Evolutionary conservation across 495 filamentous ascomycete genomes (phyloP), one percentile per base, ranked within the genome.

Genomic region (Hypoxylon crocopeplum): DNA sequence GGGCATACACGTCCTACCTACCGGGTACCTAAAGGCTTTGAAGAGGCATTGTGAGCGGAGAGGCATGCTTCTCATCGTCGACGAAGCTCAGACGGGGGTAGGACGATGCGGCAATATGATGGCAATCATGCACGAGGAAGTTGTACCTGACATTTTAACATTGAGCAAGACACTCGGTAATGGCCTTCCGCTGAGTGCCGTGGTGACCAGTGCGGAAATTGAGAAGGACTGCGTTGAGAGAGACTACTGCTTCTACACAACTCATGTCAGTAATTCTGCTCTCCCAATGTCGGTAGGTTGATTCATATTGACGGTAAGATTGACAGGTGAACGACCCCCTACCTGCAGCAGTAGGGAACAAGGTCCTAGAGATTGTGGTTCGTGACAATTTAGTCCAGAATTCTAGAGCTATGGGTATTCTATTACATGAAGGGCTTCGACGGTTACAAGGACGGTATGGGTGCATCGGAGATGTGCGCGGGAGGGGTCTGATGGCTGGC

Each of bases 381-480:
- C 75, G 81, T 0, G 83, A 85, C 48, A 56, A 72, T 22, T 48
- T 84, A 22, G 76, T 77, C 16, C 36, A 71, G 20, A 69, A 69
- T 5, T 69, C 82, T 1, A 32, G 65, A 1, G 67, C 67, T 33
- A 70, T 72, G 1, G 82, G 82, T 6, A 66, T 56, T 2, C 62
- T 75, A 15, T 66, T 84, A 0, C 74, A 74, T 11, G 66, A 63
- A 2, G 77, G 79, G 1, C 71, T 84, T 2, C 34, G 62, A n/a
- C 59, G 57, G 17, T 61, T 85, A 2, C 64, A 78, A 41, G 21
- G 61, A 22, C 77, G 77, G 39, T 82, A 82, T 57, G 75, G 75
- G 32, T 84, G 79, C 52, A 83, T 85, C 44, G 81, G 82, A 5
- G 81, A 84, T 48, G 76, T 85, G 1, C 76, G 82, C 8, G 82